Conservation (phyloP, 1,284 basidiomycete species). For the Volvariella surrecta region DNA sequence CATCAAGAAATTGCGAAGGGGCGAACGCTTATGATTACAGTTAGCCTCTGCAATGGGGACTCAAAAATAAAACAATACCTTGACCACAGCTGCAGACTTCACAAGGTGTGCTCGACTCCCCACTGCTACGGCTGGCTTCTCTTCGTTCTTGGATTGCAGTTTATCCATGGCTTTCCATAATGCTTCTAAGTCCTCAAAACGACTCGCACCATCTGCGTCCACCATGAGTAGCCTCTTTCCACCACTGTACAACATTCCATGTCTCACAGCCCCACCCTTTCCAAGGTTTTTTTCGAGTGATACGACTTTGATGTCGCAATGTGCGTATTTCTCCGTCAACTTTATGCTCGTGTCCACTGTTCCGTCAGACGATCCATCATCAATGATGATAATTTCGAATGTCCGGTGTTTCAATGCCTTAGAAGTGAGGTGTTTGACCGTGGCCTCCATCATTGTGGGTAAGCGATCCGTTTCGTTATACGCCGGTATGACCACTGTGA, state of each 20-base stretch:
- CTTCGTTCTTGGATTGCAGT: not conserved
- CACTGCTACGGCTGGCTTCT: constrained; percentile 44
- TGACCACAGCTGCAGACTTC: constrained; percentile 88
- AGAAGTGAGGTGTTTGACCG: constrained; percentile 51
- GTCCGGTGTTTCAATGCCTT: constrained; percentile 29
- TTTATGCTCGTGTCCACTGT: constrained; percentile 62
- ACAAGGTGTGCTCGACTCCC: constrained; percentile 91
- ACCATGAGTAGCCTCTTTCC: constrained; percentile 83
- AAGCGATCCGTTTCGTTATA: constrained; percentile 83
- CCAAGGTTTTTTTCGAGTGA: constrained; percentile 77
- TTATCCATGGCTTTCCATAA: constrained; percentile 69
- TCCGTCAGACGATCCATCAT: constrained; percentile 80
- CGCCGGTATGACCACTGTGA: constrained; percentile 83
- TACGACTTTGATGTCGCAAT: constrained; percentile 64
- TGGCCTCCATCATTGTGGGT: constrained; percentile 72
- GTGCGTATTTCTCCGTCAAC: constrained; percentile 48
- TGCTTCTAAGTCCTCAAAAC: constrained; percentile 72
- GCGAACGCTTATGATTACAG: constrained; percentile 57
- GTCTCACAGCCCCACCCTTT: constrained; percentile 88
- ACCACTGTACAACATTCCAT: constrained; percentile 78
- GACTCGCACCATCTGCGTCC: constrained; percentile 89
- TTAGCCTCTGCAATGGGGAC: not conserved
- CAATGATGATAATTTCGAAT: constrained; percentile 81
- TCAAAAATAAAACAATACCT: constrained; percentile 41
- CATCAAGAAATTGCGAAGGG: constrained; percentile 88